Conservation (phyloP, 108 stramenopile species). For the Fragilariopsis cylindrus region DNA sequence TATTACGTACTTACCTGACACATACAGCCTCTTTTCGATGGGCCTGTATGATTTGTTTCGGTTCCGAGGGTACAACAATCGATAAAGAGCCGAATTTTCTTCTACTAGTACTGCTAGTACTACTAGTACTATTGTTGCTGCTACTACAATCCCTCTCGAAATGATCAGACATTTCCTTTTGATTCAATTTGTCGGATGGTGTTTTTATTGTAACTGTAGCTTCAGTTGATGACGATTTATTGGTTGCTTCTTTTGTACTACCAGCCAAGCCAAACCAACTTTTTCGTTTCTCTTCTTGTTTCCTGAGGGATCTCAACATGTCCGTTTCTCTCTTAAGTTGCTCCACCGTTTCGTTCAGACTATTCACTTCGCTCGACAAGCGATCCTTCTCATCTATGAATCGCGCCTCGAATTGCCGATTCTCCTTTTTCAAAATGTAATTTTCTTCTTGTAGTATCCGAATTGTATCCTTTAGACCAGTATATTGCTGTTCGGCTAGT, state of each 20-base stretch:
- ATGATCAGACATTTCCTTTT: not conserved
- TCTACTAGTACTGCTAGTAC: not conserved
- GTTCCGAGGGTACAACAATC: constrained; percentile 61
- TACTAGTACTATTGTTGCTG: not conserved
- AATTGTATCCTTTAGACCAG: constrained; percentile 78
- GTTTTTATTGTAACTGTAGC: constrained; percentile 10
- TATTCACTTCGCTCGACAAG: constrained; percentile 67
- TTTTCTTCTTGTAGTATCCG: constrained; percentile 76
- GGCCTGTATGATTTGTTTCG: constrained; percentile 57
- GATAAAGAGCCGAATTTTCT: constrained; percentile 45
- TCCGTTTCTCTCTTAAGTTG: constrained; percentile 60
- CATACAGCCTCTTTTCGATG: constrained; percentile 67
- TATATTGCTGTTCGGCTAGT: constrained; percentile 82
- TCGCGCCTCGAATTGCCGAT: constrained; percentile 49
- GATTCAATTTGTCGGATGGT: not conserved
- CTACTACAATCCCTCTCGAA: not conserved
- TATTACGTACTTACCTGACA: constrained; percentile 45
- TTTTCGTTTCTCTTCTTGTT: constrained; percentile 48
- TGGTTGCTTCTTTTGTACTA: not conserved
- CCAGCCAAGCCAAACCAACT: constrained; percentile 50
- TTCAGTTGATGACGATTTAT: constrained; percentile 16
- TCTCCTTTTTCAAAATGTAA: constrained; percentile 61
- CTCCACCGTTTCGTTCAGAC: constrained; percentile 72
- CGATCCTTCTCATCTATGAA: constrained; percentile 71
- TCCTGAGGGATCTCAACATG: constrained; percentile 49